phyloP scores from a whole-genome alignment of 352 stramenopile genomes.

The Phytophthora gonapodyides region DNA sequence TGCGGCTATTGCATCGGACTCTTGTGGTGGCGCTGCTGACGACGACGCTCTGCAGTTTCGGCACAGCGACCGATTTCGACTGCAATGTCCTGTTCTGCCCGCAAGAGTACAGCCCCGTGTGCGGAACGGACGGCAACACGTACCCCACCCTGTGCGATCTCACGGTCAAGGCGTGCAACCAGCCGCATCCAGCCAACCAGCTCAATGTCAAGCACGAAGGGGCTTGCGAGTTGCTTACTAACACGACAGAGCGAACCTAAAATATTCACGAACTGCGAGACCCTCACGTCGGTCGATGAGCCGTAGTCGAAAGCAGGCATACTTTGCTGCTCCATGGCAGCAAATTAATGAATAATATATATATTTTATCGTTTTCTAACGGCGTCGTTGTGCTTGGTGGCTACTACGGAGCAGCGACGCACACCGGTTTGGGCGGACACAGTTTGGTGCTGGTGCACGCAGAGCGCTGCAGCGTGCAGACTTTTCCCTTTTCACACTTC shows the following conservation, averaged over 20 bases:
- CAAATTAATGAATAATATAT: too few species aligned
- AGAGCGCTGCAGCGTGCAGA: constrained; percentile 16
- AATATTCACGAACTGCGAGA: too few species aligned
- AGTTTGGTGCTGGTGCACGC: constrained; percentile 8
- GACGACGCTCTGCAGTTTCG: background rate
- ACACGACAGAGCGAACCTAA: background rate
- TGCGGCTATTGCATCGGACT: too few species aligned
- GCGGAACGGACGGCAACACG: constrained; percentile 14
- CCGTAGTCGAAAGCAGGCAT: too few species aligned
- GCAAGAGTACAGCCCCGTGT: constrained; percentile 21
- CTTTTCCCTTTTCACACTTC: constrained; percentile 6
- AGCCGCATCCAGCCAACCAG: background rate
- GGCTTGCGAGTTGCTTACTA: background rate
- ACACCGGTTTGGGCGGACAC: constrained; percentile 15
- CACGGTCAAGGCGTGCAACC: constrained; percentile 8
- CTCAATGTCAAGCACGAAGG: constrained; percentile 8
- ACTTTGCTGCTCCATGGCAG: too few species aligned
- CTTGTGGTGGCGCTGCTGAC: background rate
- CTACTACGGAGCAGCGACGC: background rate
- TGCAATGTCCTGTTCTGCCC: constrained; percentile 17
- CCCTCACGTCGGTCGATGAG: too few species aligned
- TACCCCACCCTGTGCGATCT: constrained; percentile 24
- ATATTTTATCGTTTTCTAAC: too few species aligned
- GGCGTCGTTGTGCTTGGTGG: too few species aligned
- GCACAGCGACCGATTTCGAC: constrained; percentile 5